These are phyloP conservation scores for Leishmania amazonensis DNA, from an alignment of 208 protist genomes.

Conservation along the genomic window DNA sequence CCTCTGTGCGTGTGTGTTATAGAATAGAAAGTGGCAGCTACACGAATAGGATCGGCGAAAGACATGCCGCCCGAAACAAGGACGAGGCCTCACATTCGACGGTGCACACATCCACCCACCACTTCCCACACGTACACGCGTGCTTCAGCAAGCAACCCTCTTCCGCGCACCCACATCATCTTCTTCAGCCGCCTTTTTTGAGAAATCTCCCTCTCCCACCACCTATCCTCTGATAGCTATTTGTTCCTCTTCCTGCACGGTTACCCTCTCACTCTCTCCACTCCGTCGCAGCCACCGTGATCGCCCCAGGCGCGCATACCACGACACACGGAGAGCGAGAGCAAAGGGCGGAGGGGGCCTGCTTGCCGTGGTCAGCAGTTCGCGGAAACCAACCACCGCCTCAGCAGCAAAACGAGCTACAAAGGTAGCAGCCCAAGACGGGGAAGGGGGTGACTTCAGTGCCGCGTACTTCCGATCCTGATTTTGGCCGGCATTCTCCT, in stretches of 20 bases:
- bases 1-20: not conserved
- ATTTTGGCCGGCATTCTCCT: not conserved
- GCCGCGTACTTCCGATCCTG: not conserved
- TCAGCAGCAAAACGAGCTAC: not conserved
- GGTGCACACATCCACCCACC: not conserved
- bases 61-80: not conserved
- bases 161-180: not conserved
- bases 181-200: not conserved
- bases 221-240: not conserved
- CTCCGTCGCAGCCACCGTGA: not conserved
- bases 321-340: not conserved
- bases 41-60: no score
- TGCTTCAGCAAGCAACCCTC: not conserved
- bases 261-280: not conserved
- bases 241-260: not conserved
- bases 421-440: not conserved
- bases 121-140: not conserved
- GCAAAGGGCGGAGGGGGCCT: not conserved
- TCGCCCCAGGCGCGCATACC: not conserved
- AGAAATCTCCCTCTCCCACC: not conserved
- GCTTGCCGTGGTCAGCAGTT: not conserved
- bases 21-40: not conserved
- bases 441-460: not conserved
- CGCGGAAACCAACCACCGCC: not conserved
- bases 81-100: not conserved